Percentiles rank a stretch among this genome's conserved stretches.
phyloP scores from a whole-genome alignment of 179 eudicot genomes.

The Drosera spatulata region DNA sequence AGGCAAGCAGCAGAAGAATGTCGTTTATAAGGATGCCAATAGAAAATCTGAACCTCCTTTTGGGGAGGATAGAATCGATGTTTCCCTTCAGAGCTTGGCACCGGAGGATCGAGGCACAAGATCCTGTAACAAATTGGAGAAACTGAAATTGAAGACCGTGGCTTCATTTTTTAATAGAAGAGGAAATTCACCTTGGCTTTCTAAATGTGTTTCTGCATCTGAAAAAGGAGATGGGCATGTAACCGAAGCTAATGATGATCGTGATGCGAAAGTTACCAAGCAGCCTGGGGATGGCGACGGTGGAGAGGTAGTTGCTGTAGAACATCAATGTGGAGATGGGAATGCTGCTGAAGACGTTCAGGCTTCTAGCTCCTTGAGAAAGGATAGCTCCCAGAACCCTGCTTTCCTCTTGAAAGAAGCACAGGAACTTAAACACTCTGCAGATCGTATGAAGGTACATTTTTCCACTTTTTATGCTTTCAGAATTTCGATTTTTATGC shows the following conservation, averaged over 20 bases:
- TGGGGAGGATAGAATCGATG: constrained; percentile 3
- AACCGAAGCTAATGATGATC: constrained; percentile 12
- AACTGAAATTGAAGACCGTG: constrained; percentile 8
- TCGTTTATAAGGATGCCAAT: background rate
- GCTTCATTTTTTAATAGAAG: constrained; percentile 11
- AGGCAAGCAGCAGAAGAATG: constrained; percentile 2
- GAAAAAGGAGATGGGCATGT: constrained; percentile 14
- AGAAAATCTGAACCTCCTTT: constrained; percentile 3
- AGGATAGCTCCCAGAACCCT: constrained; percentile 18
- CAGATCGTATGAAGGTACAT: constrained; percentile 31
- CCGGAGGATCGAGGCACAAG: constrained; percentile 13
- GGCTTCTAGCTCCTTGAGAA: constrained; percentile 14
- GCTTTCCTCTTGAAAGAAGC: constrained; percentile 41
- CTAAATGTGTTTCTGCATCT: constrained; percentile 10
- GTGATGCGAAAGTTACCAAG: constrained; percentile 9
- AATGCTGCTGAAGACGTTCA: constrained; percentile 11
- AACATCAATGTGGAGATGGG: constrained; percentile 5
- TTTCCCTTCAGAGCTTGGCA: constrained; percentile 10
- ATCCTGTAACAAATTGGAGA: constrained; percentile 11
- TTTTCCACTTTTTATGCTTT: too few species aligned
- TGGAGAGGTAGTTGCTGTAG: constrained; percentile 7
- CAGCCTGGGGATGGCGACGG: constrained; percentile 5
- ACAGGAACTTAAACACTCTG: constrained; percentile 34
- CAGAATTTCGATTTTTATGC: too few species aligned
- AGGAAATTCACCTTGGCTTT: constrained; percentile 10